Evolutionary conservation across 2,329 filamentous ascomycete species (phyloP).

Genomic region (Pochonia chlamydosporia): DNA sequence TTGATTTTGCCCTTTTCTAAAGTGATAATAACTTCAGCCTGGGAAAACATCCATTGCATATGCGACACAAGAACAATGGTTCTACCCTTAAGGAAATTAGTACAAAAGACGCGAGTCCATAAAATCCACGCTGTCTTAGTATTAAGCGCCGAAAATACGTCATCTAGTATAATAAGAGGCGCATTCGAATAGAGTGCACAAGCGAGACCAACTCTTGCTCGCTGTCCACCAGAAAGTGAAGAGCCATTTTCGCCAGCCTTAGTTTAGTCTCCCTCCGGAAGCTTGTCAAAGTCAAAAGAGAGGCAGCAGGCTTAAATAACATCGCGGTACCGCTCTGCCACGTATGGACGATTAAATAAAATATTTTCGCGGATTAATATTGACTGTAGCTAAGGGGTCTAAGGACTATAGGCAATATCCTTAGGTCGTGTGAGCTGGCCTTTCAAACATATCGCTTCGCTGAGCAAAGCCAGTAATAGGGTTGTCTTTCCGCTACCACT

Average conservation of each 20-base stretch:
- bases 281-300: constrained; percentile 35
- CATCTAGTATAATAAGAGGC: constrained; percentile 41
- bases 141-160: constrained; percentile 47
- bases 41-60: constrained; percentile 34
- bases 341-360: constrained; percentile 37
- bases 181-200: constrained; percentile 43
- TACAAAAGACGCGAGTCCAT: constrained; percentile 45
- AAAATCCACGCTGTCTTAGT: constrained; percentile 41
- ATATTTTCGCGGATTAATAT: constrained; percentile 44
- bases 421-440: constrained; percentile 34
- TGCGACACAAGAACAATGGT: constrained; percentile 47
- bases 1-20: constrained; percentile 32
- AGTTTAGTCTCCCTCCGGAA: constrained; percentile 39
- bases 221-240: constrained; percentile 41
- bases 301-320: constrained; percentile 47
- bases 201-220: constrained; percentile 42
- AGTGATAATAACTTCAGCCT: constrained; percentile 32
- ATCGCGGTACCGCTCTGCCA: constrained; percentile 38
- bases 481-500: constrained; percentile 46
- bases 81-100: constrained; percentile 38
- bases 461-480: constrained; percentile 38
- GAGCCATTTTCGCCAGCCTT: constrained; percentile 40
- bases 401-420: constrained; percentile 42
- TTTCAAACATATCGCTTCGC: constrained; percentile 35
- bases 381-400: constrained; percentile 44